Conservation (phyloP, 2,329 filamentous ascomycete species). For the Tolypocladium tropicale region DNA sequence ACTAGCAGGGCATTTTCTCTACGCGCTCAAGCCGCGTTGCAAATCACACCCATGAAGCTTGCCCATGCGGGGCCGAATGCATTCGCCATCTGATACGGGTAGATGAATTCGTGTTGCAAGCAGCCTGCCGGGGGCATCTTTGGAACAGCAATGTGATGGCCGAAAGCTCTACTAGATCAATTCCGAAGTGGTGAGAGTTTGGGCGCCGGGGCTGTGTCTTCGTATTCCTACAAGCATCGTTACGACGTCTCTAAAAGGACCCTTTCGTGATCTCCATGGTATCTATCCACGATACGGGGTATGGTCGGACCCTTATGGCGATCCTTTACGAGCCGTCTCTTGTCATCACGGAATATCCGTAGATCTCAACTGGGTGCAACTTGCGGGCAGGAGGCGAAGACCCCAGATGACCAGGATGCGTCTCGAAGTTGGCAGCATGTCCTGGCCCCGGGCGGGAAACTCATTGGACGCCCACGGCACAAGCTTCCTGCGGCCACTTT, state of each 20-base stretch:
- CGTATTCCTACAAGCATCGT: background rate
- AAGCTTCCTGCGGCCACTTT: background rate
- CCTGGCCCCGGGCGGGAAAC: background rate
- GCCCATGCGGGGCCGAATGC: too few relatives aligned
- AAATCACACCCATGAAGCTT: too few relatives aligned
- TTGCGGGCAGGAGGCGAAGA: background rate
- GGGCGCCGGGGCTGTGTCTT: background rate
- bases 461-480: background rate
- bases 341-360: background rate
- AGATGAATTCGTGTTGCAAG: too few relatives aligned
- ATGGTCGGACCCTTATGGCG: background rate
- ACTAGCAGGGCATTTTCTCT: background rate
- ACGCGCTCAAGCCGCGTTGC: constrained; percentile 3
- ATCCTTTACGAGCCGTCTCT: background rate
- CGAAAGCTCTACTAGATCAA: background rate
- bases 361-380: background rate
- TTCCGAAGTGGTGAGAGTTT: background rate
- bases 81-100: too few relatives aligned
- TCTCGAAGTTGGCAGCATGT: background rate
- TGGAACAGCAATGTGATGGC: background rate
- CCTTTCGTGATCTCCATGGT: background rate
- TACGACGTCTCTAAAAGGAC: background rate
- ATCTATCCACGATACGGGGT: too few relatives aligned
- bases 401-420: background rate
- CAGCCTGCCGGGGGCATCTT: background rate